Evolutionary conservation across 2,329 filamentous ascomycete genomes (phyloP), one percentile per base, ranked within the genome.

Genomic region (Trichophyton schoenleinii): DNA sequence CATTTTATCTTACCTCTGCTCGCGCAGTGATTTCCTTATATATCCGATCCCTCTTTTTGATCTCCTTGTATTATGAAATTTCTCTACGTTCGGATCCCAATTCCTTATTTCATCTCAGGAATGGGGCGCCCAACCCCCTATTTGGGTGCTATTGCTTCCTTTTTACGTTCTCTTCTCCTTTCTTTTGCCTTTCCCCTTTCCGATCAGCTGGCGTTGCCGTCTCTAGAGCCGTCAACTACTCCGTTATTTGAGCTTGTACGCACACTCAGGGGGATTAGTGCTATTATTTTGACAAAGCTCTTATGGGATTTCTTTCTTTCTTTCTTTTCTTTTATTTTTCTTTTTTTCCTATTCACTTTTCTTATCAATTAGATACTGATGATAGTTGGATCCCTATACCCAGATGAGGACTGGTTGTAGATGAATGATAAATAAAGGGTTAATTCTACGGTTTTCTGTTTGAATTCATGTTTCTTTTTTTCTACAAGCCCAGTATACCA

Each of bases 1-100:
- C 44, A 22, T 48, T 20, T 9, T 13, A 20, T 25, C 15, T 48
- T 48, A 48, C 20, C 7, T 25, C 3, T 48, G 44, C 44, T 22
- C 20, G 7, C 7, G 49, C 49, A 34, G 49, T 34, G 15, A 15
- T 53, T 9, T 28, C 28, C n/a, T 53, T 25, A 53, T 53, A 53
- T 7, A 53, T 15, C 28, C 28, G 49, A 34, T 34, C 8, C 22
- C 7, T 25, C 28, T 25, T 52, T 52, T 31, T 53, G 49, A 53
- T 53, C 49, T 53, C 25, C 13, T 53, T 53, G 49, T 53, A 53
- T 53, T 53, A 53, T 53, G 49, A 53, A 22, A 8, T 53, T n/a
- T 31, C 13, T 53, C 22, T 31, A 9, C n/a, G 9, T 31, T 53
- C 31, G 3, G 11, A 31, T 34, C 5, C 13, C n/a, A 31, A 31